Evolutionary conservation across 306 rosid genomes (phyloP), one percentile per base, ranked within the genome.

Genomic region (Pterocarpus macrocarpus): DNA sequence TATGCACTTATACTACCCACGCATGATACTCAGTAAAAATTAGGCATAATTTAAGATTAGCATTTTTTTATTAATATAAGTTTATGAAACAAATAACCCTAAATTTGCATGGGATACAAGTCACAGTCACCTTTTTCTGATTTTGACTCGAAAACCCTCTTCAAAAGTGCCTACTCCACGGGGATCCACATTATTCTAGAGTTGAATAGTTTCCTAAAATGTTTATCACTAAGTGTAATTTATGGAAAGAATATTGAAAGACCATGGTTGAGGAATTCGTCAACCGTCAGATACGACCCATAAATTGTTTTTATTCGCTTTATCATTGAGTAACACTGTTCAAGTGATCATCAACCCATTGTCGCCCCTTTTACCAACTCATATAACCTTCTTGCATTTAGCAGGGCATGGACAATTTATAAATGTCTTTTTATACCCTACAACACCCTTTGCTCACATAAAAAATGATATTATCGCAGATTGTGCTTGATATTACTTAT

Each of bases 241-340:
- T 36, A 14, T 43, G 64, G 28, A 75, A 34, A 69, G 52, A 78
- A 70, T 43, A 38, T 2, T 16, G 47, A 75, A 63, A 0, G 62
- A 82, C 73, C 66, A 8, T 36, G 65, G 64, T 68, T 49, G 65
- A 34, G 7, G 82, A 8, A 57, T 39, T 66, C 83, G 87, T 86
- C 87, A 80, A 86, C 70, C 79, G 86, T 85, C 85, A 83, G 79
- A 82, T 68, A 64, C 74, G 92, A 85, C 86, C 88, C 79, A 58
- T 81, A 86, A 39, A 65, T 88, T 86, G 85, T 65, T 83, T 50
- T 83, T 80, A 77, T 77, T 63, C 74, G 35, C 71, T 78, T 55
- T 59, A 73, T 67, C 58, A 76, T 77, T 64, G 53, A 64, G 50
- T 47, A 33, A 2, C 52, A 70, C 71, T 79, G 55, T 70, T 79